These are phyloP conservation scores for Chalaropsis ovoidea DNA, from an alignment of 2,329 filamentous ascomycete species.

Conservation along the genomic window DNA sequence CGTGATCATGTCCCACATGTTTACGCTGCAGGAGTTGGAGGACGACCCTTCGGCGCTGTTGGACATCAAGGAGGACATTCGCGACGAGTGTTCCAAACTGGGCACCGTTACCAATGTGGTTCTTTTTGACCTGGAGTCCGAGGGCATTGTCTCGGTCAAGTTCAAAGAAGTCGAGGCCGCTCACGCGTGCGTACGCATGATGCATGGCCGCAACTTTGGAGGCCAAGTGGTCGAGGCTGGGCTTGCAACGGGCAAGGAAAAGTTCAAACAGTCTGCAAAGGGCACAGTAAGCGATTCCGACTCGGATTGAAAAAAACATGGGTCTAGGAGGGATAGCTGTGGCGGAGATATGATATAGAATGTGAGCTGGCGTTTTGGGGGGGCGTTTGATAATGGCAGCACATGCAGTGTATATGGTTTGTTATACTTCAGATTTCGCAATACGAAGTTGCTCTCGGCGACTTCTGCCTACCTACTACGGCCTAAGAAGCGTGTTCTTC, in stretches of 20 bases:
- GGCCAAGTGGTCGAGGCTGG: constrained; percentile 62
- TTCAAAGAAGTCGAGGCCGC: constrained; percentile 66
- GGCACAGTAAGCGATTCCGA: constrained; percentile 27
- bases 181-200: constrained; percentile 58
- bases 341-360: background rate
- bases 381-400: background rate
- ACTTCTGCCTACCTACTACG: background rate
- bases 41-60: constrained; percentile 73
- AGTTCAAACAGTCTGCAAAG: constrained; percentile 58
- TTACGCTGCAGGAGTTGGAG: constrained; percentile 73
- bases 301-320: constrained; percentile 16
- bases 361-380: background rate
- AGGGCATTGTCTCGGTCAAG: constrained; percentile 75
- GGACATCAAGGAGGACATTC: constrained; percentile 90
- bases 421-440: background rate
- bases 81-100: constrained; percentile 77
- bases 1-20: constrained; percentile 87
- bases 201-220: constrained; percentile 73
- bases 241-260: constrained; percentile 59
- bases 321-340: background rate
- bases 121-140: constrained; percentile 74
- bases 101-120: constrained; percentile 85
- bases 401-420: background rate
- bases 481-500: background rate
- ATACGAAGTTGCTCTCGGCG: background rate